phyloP scores from a whole-genome alignment of 73 alveolate genomes.

The Paramecium tetraurelia region DNA sequence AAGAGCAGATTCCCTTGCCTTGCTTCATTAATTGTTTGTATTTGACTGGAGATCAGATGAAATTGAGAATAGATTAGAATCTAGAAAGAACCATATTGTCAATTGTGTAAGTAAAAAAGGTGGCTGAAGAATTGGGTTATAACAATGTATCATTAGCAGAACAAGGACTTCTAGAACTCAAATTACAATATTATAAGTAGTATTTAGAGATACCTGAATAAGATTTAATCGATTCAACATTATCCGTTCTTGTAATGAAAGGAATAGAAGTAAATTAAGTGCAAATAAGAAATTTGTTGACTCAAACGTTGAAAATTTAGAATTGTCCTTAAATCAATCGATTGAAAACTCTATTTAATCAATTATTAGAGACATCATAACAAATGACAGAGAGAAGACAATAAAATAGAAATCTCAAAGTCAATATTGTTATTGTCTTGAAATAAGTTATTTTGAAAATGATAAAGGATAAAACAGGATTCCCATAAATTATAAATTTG shows the following conservation, averaged over 20 bases:
- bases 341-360: background rate
- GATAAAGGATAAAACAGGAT: background rate
- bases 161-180: background rate
- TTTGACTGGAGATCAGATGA: background rate
- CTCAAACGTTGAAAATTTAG: background rate
- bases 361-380: background rate
- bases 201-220: background rate
- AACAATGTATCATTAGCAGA: background rate
- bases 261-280: background rate
- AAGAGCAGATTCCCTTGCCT: background rate
- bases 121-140: slow-evolving; percentile 9
- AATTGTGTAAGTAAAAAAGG: background rate
- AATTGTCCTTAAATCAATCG: background rate
- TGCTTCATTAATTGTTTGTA: background rate
- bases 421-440: background rate
- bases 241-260: background rate
- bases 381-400: background rate
- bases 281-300: background rate
- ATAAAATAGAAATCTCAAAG: background rate
- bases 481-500: background rate
- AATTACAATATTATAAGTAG: background rate
- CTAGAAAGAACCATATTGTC: background rate
- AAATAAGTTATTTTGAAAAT: background rate
- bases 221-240: background rate
- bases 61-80: background rate